These are phyloP conservation scores for Aspergillus steynii DNA, from an alignment of 495 filamentous ascomycete species.

Conservation along the genomic window DNA sequence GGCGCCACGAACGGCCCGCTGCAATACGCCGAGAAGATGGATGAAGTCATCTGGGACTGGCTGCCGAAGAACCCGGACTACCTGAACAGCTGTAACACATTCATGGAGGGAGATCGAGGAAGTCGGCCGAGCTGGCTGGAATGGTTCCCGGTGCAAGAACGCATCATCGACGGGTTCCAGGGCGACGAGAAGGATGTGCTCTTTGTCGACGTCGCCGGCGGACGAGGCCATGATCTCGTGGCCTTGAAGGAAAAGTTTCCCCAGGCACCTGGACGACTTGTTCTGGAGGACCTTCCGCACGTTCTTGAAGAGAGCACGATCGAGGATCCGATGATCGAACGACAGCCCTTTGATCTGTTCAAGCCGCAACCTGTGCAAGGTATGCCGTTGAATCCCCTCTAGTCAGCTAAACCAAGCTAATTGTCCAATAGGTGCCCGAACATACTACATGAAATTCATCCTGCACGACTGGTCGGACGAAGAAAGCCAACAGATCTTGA, in stretches of 20 bases:
- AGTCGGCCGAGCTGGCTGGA: conserved; percentile 27
- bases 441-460: conserved; percentile 51
- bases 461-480: conserved; percentile 54
- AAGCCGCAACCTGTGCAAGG: conserved; percentile 42
- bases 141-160: conserved; percentile 30
- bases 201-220: conserved; percentile 53
- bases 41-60: conserved; percentile 15
- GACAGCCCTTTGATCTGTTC: conserved; percentile 36
- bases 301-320: conserved; percentile 16
- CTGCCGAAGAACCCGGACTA: conserved; percentile 9
- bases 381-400: conserved; percentile 15
- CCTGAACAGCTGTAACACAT: conserved; percentile 23
- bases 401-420: not conserved
- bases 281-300: conserved; percentile 25
- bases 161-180: conserved; percentile 16
- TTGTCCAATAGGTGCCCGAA: conserved; percentile 37
- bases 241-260: conserved; percentile 35
- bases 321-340: conserved; percentile 22
- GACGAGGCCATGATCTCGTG: conserved; percentile 46
- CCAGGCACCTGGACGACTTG: conserved; percentile 15
- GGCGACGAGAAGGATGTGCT: conserved; percentile 25
- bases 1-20: conserved; percentile 12
- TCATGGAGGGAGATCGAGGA: conserved; percentile 23
- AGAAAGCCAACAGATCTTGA: conserved; percentile 37
- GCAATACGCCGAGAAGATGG: conserved; percentile 14